Conservation (phyloP, 345 rosid species). For the Turnera subulata region DNA sequence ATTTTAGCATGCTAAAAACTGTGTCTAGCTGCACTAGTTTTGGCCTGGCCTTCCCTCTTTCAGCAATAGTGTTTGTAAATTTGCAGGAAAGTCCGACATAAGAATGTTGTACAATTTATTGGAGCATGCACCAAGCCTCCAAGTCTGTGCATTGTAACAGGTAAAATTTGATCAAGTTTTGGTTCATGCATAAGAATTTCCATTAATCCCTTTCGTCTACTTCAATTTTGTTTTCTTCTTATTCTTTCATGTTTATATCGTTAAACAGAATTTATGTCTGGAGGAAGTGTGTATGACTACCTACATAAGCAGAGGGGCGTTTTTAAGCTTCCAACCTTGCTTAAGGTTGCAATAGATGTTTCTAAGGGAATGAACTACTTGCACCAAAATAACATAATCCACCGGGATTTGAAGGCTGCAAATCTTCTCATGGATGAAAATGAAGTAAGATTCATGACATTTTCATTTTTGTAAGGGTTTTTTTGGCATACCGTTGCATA, state of each 20-base stretch:
- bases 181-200: background rate
- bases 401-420: conserved; percentile 95
- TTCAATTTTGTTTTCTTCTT: conserved; percentile 8
- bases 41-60: background rate
- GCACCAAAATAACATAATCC: conserved; percentile 93
- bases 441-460: conserved; percentile 50
- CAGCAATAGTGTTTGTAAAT: conserved; percentile 12
- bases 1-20: background rate
- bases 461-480: background rate
- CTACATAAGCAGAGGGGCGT: conserved; percentile 89
- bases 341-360: conserved; percentile 88
- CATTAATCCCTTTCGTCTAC: background rate
- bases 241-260: conserved; percentile 2
- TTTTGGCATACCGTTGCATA: too few relatives aligned
- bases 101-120: conserved; percentile 93
- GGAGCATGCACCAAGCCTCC: conserved; percentile 99
- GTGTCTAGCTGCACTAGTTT: background rate
- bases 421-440: conserved; percentile 97
- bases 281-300: conserved; percentile 99
- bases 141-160: conserved; percentile 85
- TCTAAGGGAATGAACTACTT: conserved; percentile 98
- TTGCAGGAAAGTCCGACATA: conserved; percentile 91
- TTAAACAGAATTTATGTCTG: conserved; percentile 75
- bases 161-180: conserved; percentile 31
- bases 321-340: conserved; percentile 81